These are phyloP conservation scores for Trichoderma cornu-damae DNA, from an alignment of 2,329 filamentous ascomycete species.

Conservation along the genomic window DNA sequence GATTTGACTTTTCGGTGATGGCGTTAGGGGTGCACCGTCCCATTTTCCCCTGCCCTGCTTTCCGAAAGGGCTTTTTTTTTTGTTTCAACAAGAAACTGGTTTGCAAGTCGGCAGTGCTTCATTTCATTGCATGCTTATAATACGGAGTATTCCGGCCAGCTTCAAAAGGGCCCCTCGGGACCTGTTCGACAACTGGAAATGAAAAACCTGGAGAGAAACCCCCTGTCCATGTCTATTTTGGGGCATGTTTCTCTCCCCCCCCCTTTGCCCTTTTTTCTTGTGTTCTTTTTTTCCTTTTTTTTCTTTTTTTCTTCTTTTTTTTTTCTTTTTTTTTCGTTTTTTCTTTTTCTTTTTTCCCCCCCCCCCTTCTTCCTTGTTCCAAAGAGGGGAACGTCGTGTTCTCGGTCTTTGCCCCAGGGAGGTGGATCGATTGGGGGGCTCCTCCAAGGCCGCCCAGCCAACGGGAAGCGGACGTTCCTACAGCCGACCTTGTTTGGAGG, in stretches of 20 bases:
- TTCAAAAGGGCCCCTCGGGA: too few relatives aligned
- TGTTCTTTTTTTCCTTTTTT: not conserved
- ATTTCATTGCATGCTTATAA: not conserved
- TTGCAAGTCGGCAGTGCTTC: slow-evolving; percentile 6
- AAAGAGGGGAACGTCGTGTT: slow-evolving; percentile 1
- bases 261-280: not conserved
- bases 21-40: slow-evolving; percentile 15
- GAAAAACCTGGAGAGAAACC: slow-evolving; percentile 3
- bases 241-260: not conserved
- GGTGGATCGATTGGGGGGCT: slow-evolving; percentile 9
- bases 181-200: not conserved
- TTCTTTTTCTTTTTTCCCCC: not conserved
- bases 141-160: not conserved
- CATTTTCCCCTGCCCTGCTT: slow-evolving; percentile 9
- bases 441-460: slow-evolving; percentile 11
- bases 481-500: slow-evolving; percentile 1
- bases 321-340: not conserved
- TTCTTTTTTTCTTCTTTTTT: not conserved
- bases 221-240: slow-evolving; percentile 7
- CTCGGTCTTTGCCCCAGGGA: slow-evolving; percentile 10
- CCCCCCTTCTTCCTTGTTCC: too few relatives aligned
- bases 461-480: slow-evolving; percentile 15
- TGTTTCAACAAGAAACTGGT: too few relatives aligned
- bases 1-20: slow-evolving; percentile 18
- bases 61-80: slow-evolving; percentile 4